Evolutionary conservation across 768 basidiomycete species (phyloP).

Genomic region (Suillus clintonianus): DNA sequence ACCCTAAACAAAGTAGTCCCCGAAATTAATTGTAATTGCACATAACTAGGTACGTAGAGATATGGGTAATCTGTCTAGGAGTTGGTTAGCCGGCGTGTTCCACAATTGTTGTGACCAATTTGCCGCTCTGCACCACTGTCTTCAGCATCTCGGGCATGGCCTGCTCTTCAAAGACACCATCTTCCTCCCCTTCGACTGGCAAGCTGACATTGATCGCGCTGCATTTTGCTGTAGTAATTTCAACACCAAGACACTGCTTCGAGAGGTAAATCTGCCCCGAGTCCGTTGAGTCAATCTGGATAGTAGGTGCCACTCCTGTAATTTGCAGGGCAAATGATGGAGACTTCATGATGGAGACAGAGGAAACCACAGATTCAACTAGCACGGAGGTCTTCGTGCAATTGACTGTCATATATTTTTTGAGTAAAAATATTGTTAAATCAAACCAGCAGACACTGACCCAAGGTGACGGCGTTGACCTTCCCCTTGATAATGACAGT

Average conservation of each 20-base stretch:
- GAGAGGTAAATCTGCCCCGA: slow-evolving; percentile 94
- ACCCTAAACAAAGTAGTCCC: neutral
- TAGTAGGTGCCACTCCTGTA: slow-evolving; percentile 85
- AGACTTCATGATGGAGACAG: slow-evolving; percentile 84
- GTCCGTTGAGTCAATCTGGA: slow-evolving; percentile 93
- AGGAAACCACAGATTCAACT: slow-evolving; percentile 91
- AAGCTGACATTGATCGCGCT: slow-evolving; percentile 89
- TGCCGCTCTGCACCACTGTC: slow-evolving; percentile 78
- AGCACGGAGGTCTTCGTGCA: slow-evolving; percentile 87
- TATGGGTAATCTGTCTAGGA: neutral
- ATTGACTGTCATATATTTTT: slow-evolving; percentile 56
- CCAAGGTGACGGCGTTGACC: slow-evolving; percentile 88
- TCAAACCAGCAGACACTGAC: slow-evolving; percentile 42
- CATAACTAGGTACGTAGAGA: neutral
- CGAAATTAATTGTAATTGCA: neutral
- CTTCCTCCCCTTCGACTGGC: slow-evolving; percentile 85
- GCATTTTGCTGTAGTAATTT: slow-evolving; percentile 94
- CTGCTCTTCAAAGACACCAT: slow-evolving; percentile 88
- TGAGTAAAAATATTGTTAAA: slow-evolving; percentile 1
- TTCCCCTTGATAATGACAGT: slow-evolving; percentile 89
- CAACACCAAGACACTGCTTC: slow-evolving; percentile 72
- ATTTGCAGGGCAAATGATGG: slow-evolving; percentile 94
- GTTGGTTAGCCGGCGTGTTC: slow-evolving; percentile 70
- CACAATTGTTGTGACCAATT: slow-evolving; percentile 84
- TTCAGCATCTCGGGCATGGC: slow-evolving; percentile 96